Base-by-base conservation (phyloP, 306 rosid genomes). In the Cicer judaicum region DNA sequence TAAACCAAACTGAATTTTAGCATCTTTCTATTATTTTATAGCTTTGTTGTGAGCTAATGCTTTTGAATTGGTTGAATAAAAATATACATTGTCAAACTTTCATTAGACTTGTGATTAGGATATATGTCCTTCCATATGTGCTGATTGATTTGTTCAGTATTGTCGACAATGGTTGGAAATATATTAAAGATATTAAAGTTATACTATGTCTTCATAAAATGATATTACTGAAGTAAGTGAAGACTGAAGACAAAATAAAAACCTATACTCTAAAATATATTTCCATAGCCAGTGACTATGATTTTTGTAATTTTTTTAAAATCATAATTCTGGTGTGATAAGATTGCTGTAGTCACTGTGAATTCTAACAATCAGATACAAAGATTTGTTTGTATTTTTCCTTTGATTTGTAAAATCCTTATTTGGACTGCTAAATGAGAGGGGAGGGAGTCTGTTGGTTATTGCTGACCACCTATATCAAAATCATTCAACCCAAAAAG, bases 11-110 rank as follows among this genome's bases (percentile, higher is more conserved):
- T 50, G 60, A 52, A 46, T 56, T 75, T 71, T 70, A 39, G 12
- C 10, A 8, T 75, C 54, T 70, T 52, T 74, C 48, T 55, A 24
- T 50, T 43, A 72, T 71, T 9, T 29, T n/a, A 18, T 54, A 55
- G 53, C 61, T 61, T 38, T 74, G 75, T 36, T 50, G 34, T 75
- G 68, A 47, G 72, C 72, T 70, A 10, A 24, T 73, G 64, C 76
- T 65, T 79, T 79, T 83, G 42, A 48, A 55, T 70, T 48, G 48
- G 83, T 29, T 78, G 44, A 54, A 46, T 18, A 48, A 21, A 40
- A 21, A 40, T 54, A 55, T 59, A 18, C 38, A 43, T 24, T 49
- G 67, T 59, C 59, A 65, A 40, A 49, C 18, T 42, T 66, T 57
- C 44, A 24, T 73, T 53, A 38, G 64, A 67, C 48, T 10, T 68